These are phyloP conservation scores for Hepatocystis sp. DNA, from an alignment of 169 alveolate genomes.

Conservation along the genomic window DNA sequence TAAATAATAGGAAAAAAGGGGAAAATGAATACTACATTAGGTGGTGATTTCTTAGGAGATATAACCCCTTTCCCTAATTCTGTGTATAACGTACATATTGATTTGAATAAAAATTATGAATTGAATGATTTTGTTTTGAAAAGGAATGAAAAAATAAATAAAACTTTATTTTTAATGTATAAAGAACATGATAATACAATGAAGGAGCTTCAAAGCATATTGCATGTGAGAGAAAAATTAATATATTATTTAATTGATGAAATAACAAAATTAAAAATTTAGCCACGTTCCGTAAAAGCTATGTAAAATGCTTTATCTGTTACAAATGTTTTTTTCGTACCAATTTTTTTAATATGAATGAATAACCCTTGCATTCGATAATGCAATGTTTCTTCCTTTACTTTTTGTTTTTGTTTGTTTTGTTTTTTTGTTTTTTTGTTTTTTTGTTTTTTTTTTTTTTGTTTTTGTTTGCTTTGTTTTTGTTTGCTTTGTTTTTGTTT, in stretches of 20 bases:
- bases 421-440: constrained; percentile 3
- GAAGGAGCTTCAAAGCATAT: constrained; percentile 59
- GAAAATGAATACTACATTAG: constrained; percentile 42
- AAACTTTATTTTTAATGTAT: constrained; percentile 61
- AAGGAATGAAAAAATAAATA: constrained; percentile 50
- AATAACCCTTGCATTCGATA: no score
- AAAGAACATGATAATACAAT: constrained; percentile 55
- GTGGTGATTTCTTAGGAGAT: constrained; percentile 74
- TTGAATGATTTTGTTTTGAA: constrained; percentile 37
- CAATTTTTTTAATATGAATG: no score
- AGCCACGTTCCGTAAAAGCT: no score
- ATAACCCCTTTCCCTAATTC: constrained; percentile 72
- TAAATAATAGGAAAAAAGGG: constrained; percentile 56
- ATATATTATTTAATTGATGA: constrained; percentile 53
- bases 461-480: constrained; percentile 5
- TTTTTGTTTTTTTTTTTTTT: constrained; percentile 3
- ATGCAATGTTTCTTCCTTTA: no score
- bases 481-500: no score
- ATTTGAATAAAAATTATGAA: constrained; percentile 54
- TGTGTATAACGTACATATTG: constrained; percentile 65
- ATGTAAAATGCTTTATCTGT: no score
- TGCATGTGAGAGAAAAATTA: constrained; percentile 48
- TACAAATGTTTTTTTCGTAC: no score
- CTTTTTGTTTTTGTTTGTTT: background rate
- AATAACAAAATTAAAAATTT: constrained; percentile 42